A percentile compares a stretch with the other conserved stretches of the same genome.
Evolutionary conservation across 2,329 filamentous ascomycete species (phyloP).

Genomic region (Claviceps maximensis): DNA sequence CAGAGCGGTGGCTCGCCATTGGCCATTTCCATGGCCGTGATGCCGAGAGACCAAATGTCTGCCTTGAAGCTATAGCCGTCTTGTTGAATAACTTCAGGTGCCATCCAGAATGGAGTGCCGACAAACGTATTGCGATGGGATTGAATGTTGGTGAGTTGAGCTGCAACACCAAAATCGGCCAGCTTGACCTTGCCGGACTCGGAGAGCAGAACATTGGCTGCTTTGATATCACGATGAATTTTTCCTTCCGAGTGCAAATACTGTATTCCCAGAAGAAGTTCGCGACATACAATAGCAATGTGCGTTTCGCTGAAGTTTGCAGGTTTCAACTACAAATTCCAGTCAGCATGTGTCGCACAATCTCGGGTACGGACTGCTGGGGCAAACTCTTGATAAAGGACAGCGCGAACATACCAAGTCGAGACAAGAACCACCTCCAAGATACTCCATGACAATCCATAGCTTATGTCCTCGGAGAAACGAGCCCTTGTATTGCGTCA

Average conservation of each 20-base stretch:
- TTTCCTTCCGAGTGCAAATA: slow-evolving; percentile 92
- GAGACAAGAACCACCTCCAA: slow-evolving; percentile 88
- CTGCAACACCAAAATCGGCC: slow-evolving; percentile 93
- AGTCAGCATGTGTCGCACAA: slow-evolving; percentile 16
- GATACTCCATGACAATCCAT: slow-evolving; percentile 99
- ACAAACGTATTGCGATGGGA: slow-evolving; percentile 96
- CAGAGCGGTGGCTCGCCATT: slow-evolving; percentile 81
- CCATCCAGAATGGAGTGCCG: slow-evolving; percentile 96
- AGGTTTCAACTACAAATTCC: slow-evolving; percentile 60
- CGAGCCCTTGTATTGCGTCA: slow-evolving; percentile 92
- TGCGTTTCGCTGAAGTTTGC: slow-evolving; percentile 79
- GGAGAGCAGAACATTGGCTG: slow-evolving; percentile 89
- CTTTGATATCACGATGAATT: slow-evolving; percentile 94
- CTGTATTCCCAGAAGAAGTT: slow-evolving; percentile 78
- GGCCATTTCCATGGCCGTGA: slow-evolving; percentile 82
- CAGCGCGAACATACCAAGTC: slow-evolving; percentile 54
- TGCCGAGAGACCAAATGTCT: slow-evolving; percentile 86
- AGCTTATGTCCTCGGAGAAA: slow-evolving; percentile 93
- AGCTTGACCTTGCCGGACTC: slow-evolving; percentile 85
- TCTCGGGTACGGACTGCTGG: not conserved
- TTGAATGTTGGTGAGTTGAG: slow-evolving; percentile 94
- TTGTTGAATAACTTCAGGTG: slow-evolving; percentile 86
- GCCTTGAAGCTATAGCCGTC: slow-evolving; percentile 75
- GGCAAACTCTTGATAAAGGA: not conserved
- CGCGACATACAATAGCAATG: slow-evolving; percentile 87